Evolutionary conservation across 2,329 filamentous ascomycete species (phyloP).

Genomic region (Beauveria varroae): DNA sequence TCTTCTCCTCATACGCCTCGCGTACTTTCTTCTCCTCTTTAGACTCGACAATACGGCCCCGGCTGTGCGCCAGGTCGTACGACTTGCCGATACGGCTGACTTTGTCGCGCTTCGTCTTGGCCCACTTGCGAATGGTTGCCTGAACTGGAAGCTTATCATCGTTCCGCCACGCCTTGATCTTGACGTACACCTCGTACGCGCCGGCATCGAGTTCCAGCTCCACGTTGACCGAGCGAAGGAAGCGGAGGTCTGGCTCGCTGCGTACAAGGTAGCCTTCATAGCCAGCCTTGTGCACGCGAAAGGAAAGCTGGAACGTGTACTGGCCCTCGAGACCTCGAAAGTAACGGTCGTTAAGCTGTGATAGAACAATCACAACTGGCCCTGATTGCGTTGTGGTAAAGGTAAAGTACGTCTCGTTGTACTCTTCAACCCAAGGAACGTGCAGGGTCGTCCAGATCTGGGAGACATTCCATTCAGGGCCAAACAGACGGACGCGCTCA

Average conservation of each 20-base stretch:
- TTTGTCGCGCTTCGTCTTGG: conserved; percentile 60
- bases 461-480: conserved; percentile 43
- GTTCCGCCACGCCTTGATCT: conserved; percentile 60
- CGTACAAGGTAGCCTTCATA: conserved; percentile 48
- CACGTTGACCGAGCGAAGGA: conserved; percentile 68
- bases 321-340: conserved; percentile 50
- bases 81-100: conserved; percentile 61
- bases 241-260: conserved; percentile 46
- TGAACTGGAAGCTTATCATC: conserved; percentile 48
- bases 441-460: conserved; percentile 42
- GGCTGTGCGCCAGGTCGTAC: conserved; percentile 64
- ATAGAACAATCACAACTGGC: conserved; percentile 47
- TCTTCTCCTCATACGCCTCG: conserved; percentile 28
- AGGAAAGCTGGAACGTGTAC: conserved; percentile 46
- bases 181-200: conserved; percentile 67
- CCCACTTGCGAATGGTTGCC: conserved; percentile 53
- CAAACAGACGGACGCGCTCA: conserved; percentile 51
- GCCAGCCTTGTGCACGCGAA: conserved; percentile 44
- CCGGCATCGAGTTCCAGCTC: conserved; percentile 70
- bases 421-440: conserved; percentile 49
- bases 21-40: conserved; percentile 40
- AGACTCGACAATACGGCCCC: conserved; percentile 46
- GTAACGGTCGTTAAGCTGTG: conserved; percentile 51
- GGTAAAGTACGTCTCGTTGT: conserved; percentile 45
- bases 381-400: conserved; percentile 41